Base-by-base conservation (phyloP, 2,329 filamentous ascomycete species). In the Aspergillus sp. region DNA sequence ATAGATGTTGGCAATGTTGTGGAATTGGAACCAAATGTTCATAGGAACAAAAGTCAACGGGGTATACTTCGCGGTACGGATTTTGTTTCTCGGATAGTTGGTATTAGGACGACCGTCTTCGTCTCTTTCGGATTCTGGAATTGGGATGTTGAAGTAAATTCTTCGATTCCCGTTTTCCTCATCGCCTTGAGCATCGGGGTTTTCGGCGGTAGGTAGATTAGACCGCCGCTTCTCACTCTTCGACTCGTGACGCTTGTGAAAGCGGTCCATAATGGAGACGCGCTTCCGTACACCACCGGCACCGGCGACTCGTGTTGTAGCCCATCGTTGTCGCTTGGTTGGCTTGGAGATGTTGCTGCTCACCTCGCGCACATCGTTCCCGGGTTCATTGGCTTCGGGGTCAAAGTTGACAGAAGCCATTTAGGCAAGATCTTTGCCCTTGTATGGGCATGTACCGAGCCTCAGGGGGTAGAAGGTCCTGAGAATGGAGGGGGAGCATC, bases 1-100 rank as follows among this genome's bases (percentile, higher is more conserved):
- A 76, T 97, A 99, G 49, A 97, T 87, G 72, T 99, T 99, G 67
- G 94, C 94, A 65, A 99, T 88, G 68, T 97, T 97, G 75, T 99
- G 93, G 69, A 99, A 97, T 73, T 99, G 95, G 60, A 95, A 90
- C 85, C 87, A 99, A 66, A 99, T 69, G 73, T 99, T 97, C 77
- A 97, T 97, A 13, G 94, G 94, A 24, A 99, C 73, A 73, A 99
- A 99, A 54, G 89, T 95, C 58, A 99, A 73, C 8, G 95, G 88
- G 7, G 94, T 99, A 73, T 99, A 99, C 75, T 97, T 99, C 54
- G 94, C 90, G 3, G 94, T 99, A 62, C 95, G 83, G 70, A 99
- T 96, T 80, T 99, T 99, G 79, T 99, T 99, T 60, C 93, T 82
- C 45, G 89, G 82, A 71, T 87, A 99, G 19, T 82, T 77, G 52